Evolutionary conservation across 2,329 filamentous ascomycete genomes (phyloP).

Genomic region (Pseudogymnoascus verrucosus): DNA sequence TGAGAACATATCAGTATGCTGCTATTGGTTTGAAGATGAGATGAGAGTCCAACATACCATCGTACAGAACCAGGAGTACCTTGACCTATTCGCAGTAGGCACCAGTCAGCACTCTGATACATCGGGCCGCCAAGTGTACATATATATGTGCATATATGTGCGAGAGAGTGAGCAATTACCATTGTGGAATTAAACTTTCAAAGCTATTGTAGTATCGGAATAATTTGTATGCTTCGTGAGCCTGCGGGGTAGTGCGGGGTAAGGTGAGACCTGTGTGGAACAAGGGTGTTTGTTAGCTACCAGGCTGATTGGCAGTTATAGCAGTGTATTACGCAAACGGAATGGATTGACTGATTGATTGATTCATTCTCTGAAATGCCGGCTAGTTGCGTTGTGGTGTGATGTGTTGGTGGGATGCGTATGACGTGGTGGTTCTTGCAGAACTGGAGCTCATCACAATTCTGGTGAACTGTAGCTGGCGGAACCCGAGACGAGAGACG

Average conservation of each 20-base stretch:
- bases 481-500: background rate
- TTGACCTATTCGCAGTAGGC: constrained; percentile 61
- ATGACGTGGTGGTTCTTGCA: background rate
- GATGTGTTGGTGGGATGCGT: background rate
- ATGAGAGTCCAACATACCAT: constrained; percentile 47
- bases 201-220: background rate
- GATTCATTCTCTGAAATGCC: background rate
- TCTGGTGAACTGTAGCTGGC: background rate
- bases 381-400: background rate
- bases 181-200: background rate
- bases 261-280: constrained; percentile 2
- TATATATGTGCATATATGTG: background rate
- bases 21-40: background rate
- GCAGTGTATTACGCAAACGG: background rate
- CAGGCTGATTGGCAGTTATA: background rate
- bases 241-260: constrained; percentile 1
- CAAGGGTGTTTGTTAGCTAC: constrained; percentile 6
- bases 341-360: background rate
- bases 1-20: background rate
- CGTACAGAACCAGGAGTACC: constrained; percentile 89
- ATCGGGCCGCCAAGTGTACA: background rate
- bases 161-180: background rate
- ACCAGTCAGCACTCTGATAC: constrained; percentile 27
- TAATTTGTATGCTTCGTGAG: background rate
- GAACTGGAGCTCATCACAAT: background rate